These are phyloP conservation scores for Wickerhamiella allomyrinae DNA, from an alignment of 805 yeast genomes.

Conservation along the genomic window DNA sequence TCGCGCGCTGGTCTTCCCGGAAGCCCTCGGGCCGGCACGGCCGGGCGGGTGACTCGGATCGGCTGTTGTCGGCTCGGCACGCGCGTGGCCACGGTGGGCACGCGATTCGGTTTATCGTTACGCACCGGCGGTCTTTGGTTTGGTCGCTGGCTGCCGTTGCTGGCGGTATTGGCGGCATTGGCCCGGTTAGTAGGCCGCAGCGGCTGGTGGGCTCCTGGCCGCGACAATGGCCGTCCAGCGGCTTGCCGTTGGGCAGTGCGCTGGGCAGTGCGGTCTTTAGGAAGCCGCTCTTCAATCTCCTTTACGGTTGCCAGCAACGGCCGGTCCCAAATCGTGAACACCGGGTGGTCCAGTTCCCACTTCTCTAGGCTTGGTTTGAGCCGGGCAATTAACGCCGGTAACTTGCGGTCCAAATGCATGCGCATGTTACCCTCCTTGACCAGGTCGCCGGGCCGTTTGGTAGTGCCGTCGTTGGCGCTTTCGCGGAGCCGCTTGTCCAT, in stretches of 20 bases:
- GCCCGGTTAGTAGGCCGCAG: too few relatives aligned
- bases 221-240: too few relatives aligned
- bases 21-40: not conserved
- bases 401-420: not conserved
- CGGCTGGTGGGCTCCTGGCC: too few relatives aligned
- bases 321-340: slow-evolving; percentile 33
- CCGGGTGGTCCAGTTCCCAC: slow-evolving; percentile 25
- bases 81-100: not conserved
- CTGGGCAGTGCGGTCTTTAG: slow-evolving; percentile 1
- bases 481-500: not conserved
- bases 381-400: not conserved
- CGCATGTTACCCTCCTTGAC: slow-evolving; percentile 26
- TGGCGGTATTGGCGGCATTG: not conserved
- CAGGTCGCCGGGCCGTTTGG: slow-evolving; percentile 20
- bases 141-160: not conserved
- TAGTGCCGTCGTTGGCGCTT: not conserved
- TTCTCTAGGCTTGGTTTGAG: slow-evolving; percentile 34
- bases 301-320: slow-evolving; percentile 31
- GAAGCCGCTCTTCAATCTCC: slow-evolving; percentile 14
- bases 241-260: not conserved
- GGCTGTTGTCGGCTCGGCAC: not conserved
- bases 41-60: not conserved
- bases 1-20: not conserved
- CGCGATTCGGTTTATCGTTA: too few relatives aligned
- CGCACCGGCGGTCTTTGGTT: not conserved